A percentile compares a stretch with the other conserved stretches of the same genome.
Conservation (phyloP, 208 protist species). For the Leptomonas pyrrhocoris region DNA sequence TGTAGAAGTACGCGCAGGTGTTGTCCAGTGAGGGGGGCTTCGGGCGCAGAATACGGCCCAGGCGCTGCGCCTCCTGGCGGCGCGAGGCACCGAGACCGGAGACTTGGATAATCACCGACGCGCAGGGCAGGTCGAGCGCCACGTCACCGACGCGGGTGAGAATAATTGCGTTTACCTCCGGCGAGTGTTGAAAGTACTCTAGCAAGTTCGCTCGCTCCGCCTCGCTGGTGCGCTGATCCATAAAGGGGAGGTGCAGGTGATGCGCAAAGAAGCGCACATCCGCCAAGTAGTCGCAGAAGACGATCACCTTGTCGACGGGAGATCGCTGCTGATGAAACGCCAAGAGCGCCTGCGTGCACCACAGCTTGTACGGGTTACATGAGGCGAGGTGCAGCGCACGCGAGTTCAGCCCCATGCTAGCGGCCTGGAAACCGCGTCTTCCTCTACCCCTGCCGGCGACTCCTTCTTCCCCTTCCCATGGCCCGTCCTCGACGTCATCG, state of each 20-base stretch:
- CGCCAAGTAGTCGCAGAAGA: conserved; percentile 91
- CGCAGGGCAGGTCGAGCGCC: conserved; percentile 98
- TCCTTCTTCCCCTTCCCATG: conserved; percentile 2
- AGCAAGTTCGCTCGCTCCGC: conserved; percentile 82
- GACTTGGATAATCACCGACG: conserved; percentile 99
- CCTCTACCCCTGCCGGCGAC: background rate
- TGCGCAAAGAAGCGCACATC: conserved; percentile 85
- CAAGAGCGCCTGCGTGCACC: conserved; percentile 93
- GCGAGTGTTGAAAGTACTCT: conserved; percentile 84
- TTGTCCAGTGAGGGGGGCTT: conserved; percentile 94
- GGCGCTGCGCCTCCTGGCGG: conserved; percentile 97
- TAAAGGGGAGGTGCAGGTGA: conserved; percentile 86
- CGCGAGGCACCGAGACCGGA: conserved; percentile 96
- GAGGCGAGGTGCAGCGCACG: conserved; percentile 52
- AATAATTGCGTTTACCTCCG: conserved; percentile 95
- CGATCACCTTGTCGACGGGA: conserved; percentile 91
- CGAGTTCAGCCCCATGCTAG: conserved; percentile 18
- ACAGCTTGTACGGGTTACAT: conserved; percentile 93
- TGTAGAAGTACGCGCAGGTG: conserved; percentile 99
- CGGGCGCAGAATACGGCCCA: conserved; percentile 96
- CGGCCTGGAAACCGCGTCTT: background rate
- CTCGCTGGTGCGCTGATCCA: conserved; percentile 85
- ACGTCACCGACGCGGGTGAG: conserved; percentile 97
- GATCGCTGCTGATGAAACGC: conserved; percentile 95
- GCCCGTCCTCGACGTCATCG: conserved; percentile 1